These are phyloP conservation scores for Eustoma russellianum DNA, from an alignment of 257 asterid species.

Conservation along the genomic window DNA sequence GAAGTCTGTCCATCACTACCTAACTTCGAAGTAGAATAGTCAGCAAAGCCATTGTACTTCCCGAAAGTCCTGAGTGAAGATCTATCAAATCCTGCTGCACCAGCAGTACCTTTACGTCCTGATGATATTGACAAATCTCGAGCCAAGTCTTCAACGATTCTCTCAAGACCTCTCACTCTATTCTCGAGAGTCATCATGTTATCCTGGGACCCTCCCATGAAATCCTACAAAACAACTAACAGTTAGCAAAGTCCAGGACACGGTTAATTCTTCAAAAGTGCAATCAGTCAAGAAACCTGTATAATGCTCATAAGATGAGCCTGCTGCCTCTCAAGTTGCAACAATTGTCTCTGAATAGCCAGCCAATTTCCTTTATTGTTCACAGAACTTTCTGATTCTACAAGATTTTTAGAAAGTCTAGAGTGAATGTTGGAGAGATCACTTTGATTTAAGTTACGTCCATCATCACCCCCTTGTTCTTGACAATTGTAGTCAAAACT, in stretches of 20 bases:
- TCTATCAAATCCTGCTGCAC: constrained; percentile 57
- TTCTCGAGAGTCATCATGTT: constrained; percentile 93
- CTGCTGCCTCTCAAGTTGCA: constrained; percentile 87
- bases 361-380: constrained; percentile 76
- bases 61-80: constrained; percentile 52
- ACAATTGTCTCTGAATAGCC: constrained; percentile 83
- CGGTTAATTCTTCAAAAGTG: constrained; percentile 2
- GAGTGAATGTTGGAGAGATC: constrained; percentile 36
- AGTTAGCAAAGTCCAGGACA: constrained; percentile 15
- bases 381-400: constrained; percentile 59
- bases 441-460: constrained; percentile 41
- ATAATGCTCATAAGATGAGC: constrained; percentile 87
- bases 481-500: constrained; percentile 21
- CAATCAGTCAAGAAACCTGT: constrained; percentile 46
- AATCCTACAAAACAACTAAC: constrained; percentile 47
- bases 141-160: constrained; percentile 97
- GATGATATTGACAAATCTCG: constrained; percentile 80
- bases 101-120: constrained; percentile 54
- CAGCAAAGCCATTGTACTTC: constrained; percentile 73
- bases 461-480: constrained; percentile 31
- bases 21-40: constrained; percentile 57
- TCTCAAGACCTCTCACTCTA: constrained; percentile 92
- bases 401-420: constrained; percentile 43
- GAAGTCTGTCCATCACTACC: constrained; percentile 61
- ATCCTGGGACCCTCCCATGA: constrained; percentile 97